phyloP scores from a whole-genome alignment of 805 yeast genomes.

The Maudiozyma bulderi region DNA sequence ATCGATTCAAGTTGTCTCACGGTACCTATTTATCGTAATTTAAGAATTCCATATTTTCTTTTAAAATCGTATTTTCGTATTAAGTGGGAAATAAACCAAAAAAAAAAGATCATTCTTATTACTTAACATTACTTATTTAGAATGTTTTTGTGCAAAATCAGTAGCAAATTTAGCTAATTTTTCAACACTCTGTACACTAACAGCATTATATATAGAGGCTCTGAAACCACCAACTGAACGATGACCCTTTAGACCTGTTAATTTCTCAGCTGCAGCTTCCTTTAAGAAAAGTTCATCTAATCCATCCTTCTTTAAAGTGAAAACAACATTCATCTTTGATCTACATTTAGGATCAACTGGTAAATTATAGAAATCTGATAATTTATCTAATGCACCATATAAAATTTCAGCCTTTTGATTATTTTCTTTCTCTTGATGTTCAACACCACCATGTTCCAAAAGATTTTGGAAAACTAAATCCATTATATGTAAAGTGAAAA shows the following conservation, averaged over 20 bases:
- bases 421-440: conserved; percentile 47
- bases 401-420: conserved; percentile 51
- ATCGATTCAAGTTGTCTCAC: conserved; percentile 16
- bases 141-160: conserved; percentile 44
- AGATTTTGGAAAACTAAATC: conserved; percentile 64
- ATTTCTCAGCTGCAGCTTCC: conserved; percentile 48
- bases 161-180: conserved; percentile 46
- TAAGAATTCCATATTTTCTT: conserved; percentile 15
- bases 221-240: conserved; percentile 96
- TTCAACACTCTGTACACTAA: conserved; percentile 50
- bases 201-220: conserved; percentile 87
- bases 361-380: conserved; percentile 53
- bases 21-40: conserved; percentile 22
- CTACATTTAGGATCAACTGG: conserved; percentile 59
- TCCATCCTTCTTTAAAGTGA: conserved; percentile 57
- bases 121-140: not conserved
- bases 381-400: conserved; percentile 55
- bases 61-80: not conserved
- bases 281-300: conserved; percentile 61
- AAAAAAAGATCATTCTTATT: no score
- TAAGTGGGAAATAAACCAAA: no score
- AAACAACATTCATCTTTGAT: conserved; percentile 89
- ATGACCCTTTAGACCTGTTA: conserved; percentile 87
- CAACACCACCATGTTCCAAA: conserved; percentile 63
- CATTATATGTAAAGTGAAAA: conserved; percentile 80